Evolutionary conservation across 2,329 filamentous ascomycete species (phyloP).

Genomic region (Lecanicillium sp.): DNA sequence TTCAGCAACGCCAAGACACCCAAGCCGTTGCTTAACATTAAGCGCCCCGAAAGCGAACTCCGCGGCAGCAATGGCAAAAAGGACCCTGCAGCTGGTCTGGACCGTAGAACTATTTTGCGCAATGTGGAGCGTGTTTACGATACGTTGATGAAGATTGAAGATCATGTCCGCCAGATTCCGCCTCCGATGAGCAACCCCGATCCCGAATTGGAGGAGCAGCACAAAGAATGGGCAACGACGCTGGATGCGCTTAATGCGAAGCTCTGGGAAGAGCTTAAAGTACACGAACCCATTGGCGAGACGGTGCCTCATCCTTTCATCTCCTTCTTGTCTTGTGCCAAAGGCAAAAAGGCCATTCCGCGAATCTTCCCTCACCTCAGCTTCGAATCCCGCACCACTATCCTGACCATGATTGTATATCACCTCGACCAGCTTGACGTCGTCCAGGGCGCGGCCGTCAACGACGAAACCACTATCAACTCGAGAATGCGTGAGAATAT

Average conservation of each 20-base stretch:
- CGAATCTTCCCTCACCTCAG: constrained; percentile 91
- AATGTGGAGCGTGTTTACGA: constrained; percentile 87
- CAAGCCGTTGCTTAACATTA: constrained; percentile 90
- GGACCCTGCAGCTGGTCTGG: constrained; percentile 41
- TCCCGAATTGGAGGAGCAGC: constrained; percentile 60
- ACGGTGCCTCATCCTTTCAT: constrained; percentile 88
- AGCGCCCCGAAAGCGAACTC: constrained; percentile 65
- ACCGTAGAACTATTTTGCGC: constrained; percentile 73
- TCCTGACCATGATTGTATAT: constrained; percentile 90
- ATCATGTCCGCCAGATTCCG: constrained; percentile 78
- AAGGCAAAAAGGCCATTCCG: constrained; percentile 93
- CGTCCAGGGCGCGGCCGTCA: constrained; percentile 69
- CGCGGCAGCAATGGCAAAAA: constrained; percentile 43
- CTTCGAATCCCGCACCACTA: constrained; percentile 86
- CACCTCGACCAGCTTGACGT: constrained; percentile 91
- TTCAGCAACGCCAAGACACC: constrained; percentile 99
- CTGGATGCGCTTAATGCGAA: constrained; percentile 65
- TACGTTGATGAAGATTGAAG: constrained; percentile 87
- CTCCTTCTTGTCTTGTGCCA: constrained; percentile 84
- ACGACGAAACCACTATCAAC: constrained; percentile 64
- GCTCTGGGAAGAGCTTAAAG: constrained; percentile 81
- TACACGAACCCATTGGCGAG: constrained; percentile 80
- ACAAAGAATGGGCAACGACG: constrained; percentile 60
- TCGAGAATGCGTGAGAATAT: constrained; percentile 80
- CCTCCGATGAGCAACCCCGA: constrained; percentile 49